Conservation (phyloP, 768 basidiomycete genomes). For the Podaxis mareebaensis region DNA sequence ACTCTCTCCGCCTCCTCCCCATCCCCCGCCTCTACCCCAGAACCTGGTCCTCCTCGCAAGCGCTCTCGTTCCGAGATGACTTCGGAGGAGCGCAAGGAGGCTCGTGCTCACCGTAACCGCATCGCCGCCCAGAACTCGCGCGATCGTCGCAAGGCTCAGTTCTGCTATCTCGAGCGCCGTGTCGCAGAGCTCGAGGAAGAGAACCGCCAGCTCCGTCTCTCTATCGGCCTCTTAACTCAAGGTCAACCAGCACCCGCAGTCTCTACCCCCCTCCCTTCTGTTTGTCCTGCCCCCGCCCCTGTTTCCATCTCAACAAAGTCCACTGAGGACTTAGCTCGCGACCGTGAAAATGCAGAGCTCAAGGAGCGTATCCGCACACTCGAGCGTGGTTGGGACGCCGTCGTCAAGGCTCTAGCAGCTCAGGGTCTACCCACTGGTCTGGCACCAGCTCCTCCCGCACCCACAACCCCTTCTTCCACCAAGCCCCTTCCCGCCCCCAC, state of each 20-base stretch:
- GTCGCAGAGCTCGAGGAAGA: constrained; percentile 81
- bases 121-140: constrained; percentile 94
- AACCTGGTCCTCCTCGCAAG: constrained; percentile 60
- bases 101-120: constrained; percentile 87
- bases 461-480: constrained; percentile 26
- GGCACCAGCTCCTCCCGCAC: constrained; percentile 24
- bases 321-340: constrained; percentile 29
- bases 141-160: constrained; percentile 87
- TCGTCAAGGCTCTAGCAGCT: constrained; percentile 70
- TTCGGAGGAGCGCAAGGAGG: constrained; percentile 82
- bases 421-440: constrained; percentile 62
- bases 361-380: constrained; percentile 76
- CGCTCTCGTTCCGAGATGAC: constrained; percentile 64
- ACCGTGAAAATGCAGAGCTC: constrained; percentile 75
- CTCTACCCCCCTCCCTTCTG: constrained; percentile 21
- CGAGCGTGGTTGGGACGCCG: constrained; percentile 80
- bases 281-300: constrained; percentile 26
- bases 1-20: constrained; percentile 30
- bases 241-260: constrained; percentile 19
- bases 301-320: constrained; percentile 11
- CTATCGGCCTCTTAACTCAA: constrained; percentile 36
- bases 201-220: constrained; percentile 66
- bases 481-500: constrained; percentile 30
- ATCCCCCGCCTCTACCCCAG: constrained; percentile 26
- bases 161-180: constrained; percentile 61